Conservation (phyloP, 441 rosid species). For the Gossypium lobatum region DNA sequence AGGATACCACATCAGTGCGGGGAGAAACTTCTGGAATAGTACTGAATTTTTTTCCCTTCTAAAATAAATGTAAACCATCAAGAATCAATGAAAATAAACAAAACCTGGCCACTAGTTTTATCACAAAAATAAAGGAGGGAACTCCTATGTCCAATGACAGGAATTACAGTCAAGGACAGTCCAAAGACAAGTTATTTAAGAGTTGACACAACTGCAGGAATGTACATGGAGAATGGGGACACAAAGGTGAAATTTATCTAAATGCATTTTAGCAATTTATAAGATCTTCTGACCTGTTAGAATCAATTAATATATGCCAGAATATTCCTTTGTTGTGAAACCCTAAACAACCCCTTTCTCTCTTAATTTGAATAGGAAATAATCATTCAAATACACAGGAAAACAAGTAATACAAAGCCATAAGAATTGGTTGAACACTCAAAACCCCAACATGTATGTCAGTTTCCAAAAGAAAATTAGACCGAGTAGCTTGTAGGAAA, state of each 20-base stretch:
- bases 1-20: neutral
- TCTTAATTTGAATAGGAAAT: neutral
- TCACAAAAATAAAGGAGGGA: neutral
- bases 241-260: neutral
- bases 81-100: neutral
- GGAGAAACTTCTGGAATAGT: neutral
- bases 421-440: neutral
- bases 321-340: neutral
- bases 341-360: neutral
- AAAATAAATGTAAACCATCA: neutral
- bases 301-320: neutral
- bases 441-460: neutral
- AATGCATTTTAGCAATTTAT: neutral
- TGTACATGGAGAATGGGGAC: neutral
- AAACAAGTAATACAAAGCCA: neutral
- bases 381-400: constrained; percentile 1
- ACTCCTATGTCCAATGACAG: neutral
- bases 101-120: neutral
- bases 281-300: neutral
- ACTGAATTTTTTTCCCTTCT: neutral
- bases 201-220: neutral
- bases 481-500: constrained; percentile 1
- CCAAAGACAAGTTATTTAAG: neutral
- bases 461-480: neutral
- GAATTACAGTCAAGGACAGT: neutral